A percentile compares a stretch with the other conserved stretches of the same genome.
phyloP scores from a whole-genome alignment of 306 rosid genomes.

The Comarum palustre region DNA sequence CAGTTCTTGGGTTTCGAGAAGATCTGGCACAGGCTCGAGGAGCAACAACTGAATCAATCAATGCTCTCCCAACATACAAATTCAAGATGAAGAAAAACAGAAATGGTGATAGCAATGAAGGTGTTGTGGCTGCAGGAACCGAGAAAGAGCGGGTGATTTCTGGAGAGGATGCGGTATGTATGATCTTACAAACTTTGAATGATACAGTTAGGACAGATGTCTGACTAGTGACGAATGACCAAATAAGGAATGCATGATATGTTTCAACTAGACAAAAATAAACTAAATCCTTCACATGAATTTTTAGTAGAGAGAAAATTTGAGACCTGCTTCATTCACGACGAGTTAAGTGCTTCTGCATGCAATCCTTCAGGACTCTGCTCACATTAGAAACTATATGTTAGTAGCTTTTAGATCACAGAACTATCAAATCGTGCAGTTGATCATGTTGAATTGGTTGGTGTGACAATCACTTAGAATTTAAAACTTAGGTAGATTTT shows the following conservation, averaged over 20 bases:
- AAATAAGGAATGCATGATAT: slow-evolving; percentile 4
- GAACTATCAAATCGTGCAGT: neutral
- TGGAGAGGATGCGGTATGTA: slow-evolving; percentile 91
- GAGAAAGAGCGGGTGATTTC: slow-evolving; percentile 79
- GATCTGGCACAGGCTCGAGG: slow-evolving; percentile 79
- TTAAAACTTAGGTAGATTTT: neutral
- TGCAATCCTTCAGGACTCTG: slow-evolving; percentile 1
- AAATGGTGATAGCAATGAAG: slow-evolving; percentile 55
- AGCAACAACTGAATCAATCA: slow-evolving; percentile 86
- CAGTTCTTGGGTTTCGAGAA: slow-evolving; percentile 90
- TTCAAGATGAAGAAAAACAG: slow-evolving; percentile 75
- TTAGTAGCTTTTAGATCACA: neutral
- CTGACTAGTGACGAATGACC: neutral
- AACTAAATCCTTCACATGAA: neutral
- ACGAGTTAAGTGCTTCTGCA: neutral
- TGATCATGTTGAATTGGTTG: neutral
- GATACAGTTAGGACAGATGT: neutral
- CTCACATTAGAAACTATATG: neutral
- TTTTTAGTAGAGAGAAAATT: neutral
- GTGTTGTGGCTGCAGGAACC: slow-evolving; percentile 88
- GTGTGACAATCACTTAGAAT: neutral
- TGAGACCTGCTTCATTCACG: neutral
- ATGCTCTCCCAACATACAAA: slow-evolving; percentile 82
- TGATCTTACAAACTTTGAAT: neutral
- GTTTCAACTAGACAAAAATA: neutral